Evolutionary conservation across 352 stramenopile species (phyloP).

Genomic region (Plasmopara muralis): DNA sequence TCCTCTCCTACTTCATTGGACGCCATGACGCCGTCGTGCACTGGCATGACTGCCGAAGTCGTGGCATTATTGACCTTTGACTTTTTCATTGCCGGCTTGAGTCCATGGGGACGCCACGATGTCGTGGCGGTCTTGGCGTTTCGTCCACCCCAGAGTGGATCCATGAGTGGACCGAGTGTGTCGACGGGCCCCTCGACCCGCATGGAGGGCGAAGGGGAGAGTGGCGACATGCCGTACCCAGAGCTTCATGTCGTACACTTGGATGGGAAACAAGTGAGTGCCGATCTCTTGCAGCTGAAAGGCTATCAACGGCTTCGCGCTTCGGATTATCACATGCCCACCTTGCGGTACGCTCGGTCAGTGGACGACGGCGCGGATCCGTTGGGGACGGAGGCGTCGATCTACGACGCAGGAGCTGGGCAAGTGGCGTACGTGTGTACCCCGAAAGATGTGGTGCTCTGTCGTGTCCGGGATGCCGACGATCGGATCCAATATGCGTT

Average conservation of each 20-base stretch:
- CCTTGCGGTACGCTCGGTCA: conserved; percentile 46
- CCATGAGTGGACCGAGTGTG: conserved; percentile 7
- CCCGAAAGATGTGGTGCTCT: conserved; percentile 82
- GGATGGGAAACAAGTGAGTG: conserved; percentile 81
- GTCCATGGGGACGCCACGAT: conserved; percentile 46
- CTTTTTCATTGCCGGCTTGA: conserved; percentile 77
- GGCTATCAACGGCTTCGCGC: conserved; percentile 69
- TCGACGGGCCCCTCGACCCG: conserved; percentile 27
- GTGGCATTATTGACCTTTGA: conserved; percentile 71
- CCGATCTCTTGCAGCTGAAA: conserved; percentile 67
- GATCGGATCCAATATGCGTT: conserved; percentile 72
- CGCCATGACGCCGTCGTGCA: conserved; percentile 19
- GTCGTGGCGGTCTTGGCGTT: conserved; percentile 67
- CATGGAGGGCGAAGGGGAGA: conserved; percentile 68
- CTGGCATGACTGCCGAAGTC: conserved; percentile 52
- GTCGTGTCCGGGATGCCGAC: conserved; percentile 66
- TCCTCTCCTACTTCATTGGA: conserved; percentile 29
- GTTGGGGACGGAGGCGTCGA: conserved; percentile 22
- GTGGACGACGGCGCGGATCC: conserved; percentile 18
- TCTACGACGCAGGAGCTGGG: conserved; percentile 66
- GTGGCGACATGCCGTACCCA: conserved; percentile 65
- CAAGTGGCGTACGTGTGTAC: conserved; percentile 74
- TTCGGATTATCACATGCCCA: conserved; percentile 78
- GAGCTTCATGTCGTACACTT: conserved; percentile 86
- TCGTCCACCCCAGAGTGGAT: conserved; percentile 47